phyloP scores from a whole-genome alignment of 108 stramenopile genomes.

The Mediolabrus comicus region DNA sequence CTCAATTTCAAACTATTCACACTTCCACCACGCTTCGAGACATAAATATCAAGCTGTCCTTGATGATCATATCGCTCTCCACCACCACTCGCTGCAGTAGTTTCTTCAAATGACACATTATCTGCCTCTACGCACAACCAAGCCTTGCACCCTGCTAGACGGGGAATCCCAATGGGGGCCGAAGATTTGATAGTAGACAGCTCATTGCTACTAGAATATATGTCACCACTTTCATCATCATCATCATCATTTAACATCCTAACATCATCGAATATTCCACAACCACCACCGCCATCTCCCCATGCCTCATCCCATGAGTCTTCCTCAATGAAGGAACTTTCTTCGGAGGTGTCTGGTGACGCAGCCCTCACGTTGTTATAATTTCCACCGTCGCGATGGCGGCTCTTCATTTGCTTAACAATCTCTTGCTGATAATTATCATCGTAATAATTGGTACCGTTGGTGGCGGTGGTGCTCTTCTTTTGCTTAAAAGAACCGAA shows the following conservation, averaged over 20 bases:
- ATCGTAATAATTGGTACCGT: too few relatives aligned
- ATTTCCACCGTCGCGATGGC: neutral
- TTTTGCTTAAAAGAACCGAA: too few relatives aligned
- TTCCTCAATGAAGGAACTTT: neutral
- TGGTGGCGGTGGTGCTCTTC: too few relatives aligned
- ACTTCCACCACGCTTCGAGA: slow-evolving; percentile 15
- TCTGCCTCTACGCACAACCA: neutral
- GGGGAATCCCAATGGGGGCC: neutral
- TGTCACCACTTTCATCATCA: neutral
- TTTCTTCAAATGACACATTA: too few relatives aligned
- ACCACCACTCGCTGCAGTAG: neutral
- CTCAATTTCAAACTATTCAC: slow-evolving; percentile 18
- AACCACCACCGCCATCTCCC: too few relatives aligned
- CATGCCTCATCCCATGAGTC: neutral
- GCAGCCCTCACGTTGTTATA: neutral
- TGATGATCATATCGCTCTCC: neutral
- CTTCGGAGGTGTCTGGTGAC: neutral
- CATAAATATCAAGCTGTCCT: slow-evolving; percentile 29
- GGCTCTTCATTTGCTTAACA: neutral
- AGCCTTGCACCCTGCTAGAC: neutral
- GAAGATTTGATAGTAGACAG: neutral
- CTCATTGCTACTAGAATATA: too few relatives aligned
- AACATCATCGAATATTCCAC: neutral
- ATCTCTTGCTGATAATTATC: too few relatives aligned
- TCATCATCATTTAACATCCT: neutral